A percentile compares a stretch with the other conserved stretches of the same genome.
These are phyloP conservation scores for Mycena vitilis DNA, from an alignment of 768 basidiomycete genomes.

Conservation along the genomic window DNA sequence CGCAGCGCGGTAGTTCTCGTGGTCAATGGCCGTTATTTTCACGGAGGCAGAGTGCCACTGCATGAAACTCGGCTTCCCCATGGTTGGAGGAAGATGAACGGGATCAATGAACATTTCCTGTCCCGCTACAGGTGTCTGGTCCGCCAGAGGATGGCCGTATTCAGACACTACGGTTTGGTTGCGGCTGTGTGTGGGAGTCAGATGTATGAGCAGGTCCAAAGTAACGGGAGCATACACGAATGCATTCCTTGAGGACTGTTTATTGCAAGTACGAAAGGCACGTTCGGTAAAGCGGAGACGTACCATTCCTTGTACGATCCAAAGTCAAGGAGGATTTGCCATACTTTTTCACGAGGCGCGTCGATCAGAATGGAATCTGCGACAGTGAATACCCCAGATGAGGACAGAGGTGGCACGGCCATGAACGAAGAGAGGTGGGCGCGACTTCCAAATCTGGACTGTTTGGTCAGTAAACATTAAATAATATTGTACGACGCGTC, in stretches of 20 bases:
- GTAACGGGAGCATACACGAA: conserved; percentile 22
- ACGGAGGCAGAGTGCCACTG: conserved; percentile 13
- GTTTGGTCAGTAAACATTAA: not conserved
- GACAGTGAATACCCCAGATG: conserved; percentile 59
- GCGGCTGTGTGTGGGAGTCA: conserved; percentile 19
- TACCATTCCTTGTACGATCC: conserved; percentile 72
- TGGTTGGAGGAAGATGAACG: conserved; percentile 27
- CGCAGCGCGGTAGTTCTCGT: conserved; percentile 64
- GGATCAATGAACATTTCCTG: conserved; percentile 5
- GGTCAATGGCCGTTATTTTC: conserved; percentile 62
- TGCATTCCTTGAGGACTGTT: conserved; percentile 23
- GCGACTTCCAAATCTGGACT: not conserved
- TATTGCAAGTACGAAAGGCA: not conserved
- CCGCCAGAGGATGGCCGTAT: conserved; percentile 7
- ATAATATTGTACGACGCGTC: no score
- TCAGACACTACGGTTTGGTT: conserved; percentile 17
- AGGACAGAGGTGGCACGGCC: conserved; percentile 50
- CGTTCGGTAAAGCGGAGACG: conserved; percentile 15
- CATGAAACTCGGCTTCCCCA: conserved; percentile 19
- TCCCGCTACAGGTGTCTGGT: conserved; percentile 12
- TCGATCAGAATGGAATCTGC: conserved; percentile 65
- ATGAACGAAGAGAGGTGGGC: not conserved
- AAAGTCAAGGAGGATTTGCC: conserved; percentile 73
- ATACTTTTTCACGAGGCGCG: conserved; percentile 70
- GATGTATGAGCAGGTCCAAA: no score